Conservation (phyloP, 768 basidiomycete genomes). For the Tremella yokohamensis region DNA sequence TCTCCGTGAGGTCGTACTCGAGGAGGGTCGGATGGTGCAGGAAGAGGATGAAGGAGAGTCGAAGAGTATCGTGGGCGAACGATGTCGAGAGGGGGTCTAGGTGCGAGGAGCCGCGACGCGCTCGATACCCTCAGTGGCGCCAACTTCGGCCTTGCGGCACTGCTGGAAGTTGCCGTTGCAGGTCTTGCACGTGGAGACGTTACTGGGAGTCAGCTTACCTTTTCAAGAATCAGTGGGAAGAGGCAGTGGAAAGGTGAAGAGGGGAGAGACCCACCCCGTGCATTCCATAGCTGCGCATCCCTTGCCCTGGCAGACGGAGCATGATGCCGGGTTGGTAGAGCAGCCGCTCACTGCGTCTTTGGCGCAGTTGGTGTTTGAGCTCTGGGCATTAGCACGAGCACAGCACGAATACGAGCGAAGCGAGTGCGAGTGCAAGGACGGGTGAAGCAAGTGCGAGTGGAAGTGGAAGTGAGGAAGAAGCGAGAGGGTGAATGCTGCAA, state of each 20-base stretch:
- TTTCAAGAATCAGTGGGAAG: not conserved
- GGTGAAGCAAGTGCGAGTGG: not conserved
- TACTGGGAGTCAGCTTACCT: conserved; percentile 12
- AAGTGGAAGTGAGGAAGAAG: not conserved
- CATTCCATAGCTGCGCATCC: conserved; percentile 41
- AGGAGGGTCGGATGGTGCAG: too few species aligned
- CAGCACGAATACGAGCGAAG: conserved; percentile 4
- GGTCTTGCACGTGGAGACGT: conserved; percentile 35
- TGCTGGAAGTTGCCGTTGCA: conserved; percentile 36
- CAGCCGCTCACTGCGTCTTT: conserved; percentile 40
- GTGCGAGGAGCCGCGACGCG: not conserved
- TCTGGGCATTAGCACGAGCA: conserved; percentile 8
- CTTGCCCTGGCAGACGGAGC: conserved; percentile 35
- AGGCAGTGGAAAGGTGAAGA: not conserved
- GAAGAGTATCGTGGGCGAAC: too few species aligned
- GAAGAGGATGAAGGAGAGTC: too few species aligned
- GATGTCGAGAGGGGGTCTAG: too few species aligned
- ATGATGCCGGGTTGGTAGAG: conserved; percentile 34
- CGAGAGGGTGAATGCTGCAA: too few species aligned
- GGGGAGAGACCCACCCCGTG: conserved; percentile 35
- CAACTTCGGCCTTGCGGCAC: conserved; percentile 38
- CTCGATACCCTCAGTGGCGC: conserved; percentile 40
- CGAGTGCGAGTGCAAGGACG: not conserved
- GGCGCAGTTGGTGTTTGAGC: conserved; percentile 26
- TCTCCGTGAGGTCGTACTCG: too few species aligned